Conservation (phyloP, 2,329 filamentous ascomycete species). For the Fusarium incarnatum region DNA sequence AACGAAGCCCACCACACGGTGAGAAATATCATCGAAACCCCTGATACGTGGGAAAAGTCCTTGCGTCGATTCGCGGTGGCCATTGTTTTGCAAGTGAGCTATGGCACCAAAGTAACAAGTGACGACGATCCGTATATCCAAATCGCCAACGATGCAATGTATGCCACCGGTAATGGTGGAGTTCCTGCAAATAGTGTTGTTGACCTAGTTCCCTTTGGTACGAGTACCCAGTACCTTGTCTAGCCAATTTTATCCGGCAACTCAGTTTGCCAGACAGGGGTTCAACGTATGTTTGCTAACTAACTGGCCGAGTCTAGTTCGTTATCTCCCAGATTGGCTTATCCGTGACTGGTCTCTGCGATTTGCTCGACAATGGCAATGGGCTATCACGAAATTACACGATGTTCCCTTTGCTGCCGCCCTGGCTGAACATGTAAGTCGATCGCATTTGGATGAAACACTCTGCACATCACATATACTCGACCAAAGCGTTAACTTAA, state of each 20-base stretch:
- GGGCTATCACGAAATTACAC: conserved; percentile 51
- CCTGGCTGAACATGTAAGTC: conserved; percentile 45
- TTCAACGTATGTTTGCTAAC: conserved; percentile 2
- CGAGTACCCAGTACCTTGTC: neutral
- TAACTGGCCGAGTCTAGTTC: conserved; percentile 34
- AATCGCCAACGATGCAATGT: conserved; percentile 49
- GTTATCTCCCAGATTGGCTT: conserved; percentile 47
- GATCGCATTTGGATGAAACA: neutral
- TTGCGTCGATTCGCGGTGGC: conserved; percentile 49
- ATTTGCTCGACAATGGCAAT: conserved; percentile 51
- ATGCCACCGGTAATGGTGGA: conserved; percentile 49
- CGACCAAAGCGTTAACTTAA: conserved; percentile 23
- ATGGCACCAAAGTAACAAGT: conserved; percentile 46
- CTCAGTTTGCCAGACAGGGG: neutral
- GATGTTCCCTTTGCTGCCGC: conserved; percentile 49
- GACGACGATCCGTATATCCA: conserved; percentile 49
- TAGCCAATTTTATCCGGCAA: neutral
- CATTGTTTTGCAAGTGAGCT: conserved; percentile 50
- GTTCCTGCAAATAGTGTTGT: conserved; percentile 53
- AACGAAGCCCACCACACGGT: conserved; percentile 41
- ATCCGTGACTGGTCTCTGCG: conserved; percentile 49
- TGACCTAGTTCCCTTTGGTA: conserved; percentile 58
- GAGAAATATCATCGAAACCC: conserved; percentile 33
- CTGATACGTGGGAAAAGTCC: conserved; percentile 44
- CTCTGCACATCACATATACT: too few species aligned